Conservation (phyloP, 257 asterid species). For the Fraxinus anomala region DNA sequence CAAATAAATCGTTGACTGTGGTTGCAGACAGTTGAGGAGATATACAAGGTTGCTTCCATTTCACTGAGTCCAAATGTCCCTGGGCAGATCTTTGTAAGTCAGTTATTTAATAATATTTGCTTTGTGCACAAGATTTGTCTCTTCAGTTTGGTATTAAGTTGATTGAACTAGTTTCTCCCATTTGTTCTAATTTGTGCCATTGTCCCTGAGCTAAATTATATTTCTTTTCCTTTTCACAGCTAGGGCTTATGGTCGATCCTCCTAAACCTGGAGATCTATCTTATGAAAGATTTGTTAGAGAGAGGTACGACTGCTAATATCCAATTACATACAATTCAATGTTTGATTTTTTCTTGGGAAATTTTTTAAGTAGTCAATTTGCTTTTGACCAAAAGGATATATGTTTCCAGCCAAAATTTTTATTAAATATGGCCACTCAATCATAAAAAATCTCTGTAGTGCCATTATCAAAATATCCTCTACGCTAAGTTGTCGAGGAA, state of each 20-base stretch:
- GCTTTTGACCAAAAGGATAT: background rate
- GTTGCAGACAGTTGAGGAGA: conserved; percentile 91
- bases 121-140: background rate
- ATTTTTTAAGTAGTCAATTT: background rate
- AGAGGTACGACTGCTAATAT: conserved; percentile 57
- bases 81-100: conserved; percentile 92
- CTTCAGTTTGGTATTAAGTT: background rate
- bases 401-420: background rate
- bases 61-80: conserved; percentile 96
- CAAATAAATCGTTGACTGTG: background rate
- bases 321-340: background rate
- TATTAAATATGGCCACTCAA: background rate
- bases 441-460: too few relatives aligned
- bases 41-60: conserved; percentile 94
- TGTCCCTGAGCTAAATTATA: conserved; percentile 2
- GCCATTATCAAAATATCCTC: background rate
- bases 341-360: background rate
- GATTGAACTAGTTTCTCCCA: background rate
- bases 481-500: background rate
- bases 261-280: conserved; percentile 95
- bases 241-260: conserved; percentile 94
- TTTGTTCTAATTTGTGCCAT: background rate
- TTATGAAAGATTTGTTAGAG: conserved; percentile 67
- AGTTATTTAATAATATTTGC: background rate
- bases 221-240: conserved; percentile 47